phyloP scores from a whole-genome alignment of 768 basidiomycete species.

The Xerocomellus dryophilus region DNA sequence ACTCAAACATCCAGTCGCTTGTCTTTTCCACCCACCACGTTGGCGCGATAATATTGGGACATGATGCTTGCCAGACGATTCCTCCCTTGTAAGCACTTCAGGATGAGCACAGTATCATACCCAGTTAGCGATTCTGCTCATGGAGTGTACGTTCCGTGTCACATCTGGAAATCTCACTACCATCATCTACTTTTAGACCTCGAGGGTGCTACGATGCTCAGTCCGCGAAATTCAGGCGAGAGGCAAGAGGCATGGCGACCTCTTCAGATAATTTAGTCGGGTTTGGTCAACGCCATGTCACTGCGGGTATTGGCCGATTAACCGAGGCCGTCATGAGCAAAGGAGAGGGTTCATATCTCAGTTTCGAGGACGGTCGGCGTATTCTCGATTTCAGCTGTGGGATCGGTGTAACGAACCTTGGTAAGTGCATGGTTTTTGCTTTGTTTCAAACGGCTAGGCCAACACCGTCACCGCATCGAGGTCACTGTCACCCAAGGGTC shows the following conservation, averaged over 20 bases:
- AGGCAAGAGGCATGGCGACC: slow-evolving; percentile 21
- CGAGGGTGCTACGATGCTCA: background rate
- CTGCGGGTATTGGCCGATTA: slow-evolving; percentile 41
- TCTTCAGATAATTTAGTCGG: slow-evolving; percentile 23
- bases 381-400: slow-evolving; percentile 86
- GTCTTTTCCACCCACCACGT: background rate
- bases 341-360: slow-evolving; percentile 71
- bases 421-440: slow-evolving; percentile 35
- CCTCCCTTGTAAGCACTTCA: background rate
- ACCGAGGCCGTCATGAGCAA: slow-evolving; percentile 59
- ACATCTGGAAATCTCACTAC: background rate
- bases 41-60: background rate
- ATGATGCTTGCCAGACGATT: slow-evolving; percentile 14
- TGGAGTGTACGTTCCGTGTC: slow-evolving; percentile 14
- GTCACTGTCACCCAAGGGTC: slow-evolving; percentile 85
- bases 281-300: slow-evolving; percentile 45
- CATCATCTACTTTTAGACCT: slow-evolving; percentile 2
- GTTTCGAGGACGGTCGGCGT: slow-evolving; percentile 66
- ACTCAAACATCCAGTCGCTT: background rate
- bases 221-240: background rate
- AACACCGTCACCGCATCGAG: slow-evolving; percentile 34
- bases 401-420: slow-evolving; percentile 84
- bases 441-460: background rate
- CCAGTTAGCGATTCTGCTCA: background rate
- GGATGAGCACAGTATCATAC: background rate